These are phyloP conservation scores for Colletotrichum abscissum DNA, from an alignment of 2,329 filamentous ascomycete species.

Conservation along the genomic window DNA sequence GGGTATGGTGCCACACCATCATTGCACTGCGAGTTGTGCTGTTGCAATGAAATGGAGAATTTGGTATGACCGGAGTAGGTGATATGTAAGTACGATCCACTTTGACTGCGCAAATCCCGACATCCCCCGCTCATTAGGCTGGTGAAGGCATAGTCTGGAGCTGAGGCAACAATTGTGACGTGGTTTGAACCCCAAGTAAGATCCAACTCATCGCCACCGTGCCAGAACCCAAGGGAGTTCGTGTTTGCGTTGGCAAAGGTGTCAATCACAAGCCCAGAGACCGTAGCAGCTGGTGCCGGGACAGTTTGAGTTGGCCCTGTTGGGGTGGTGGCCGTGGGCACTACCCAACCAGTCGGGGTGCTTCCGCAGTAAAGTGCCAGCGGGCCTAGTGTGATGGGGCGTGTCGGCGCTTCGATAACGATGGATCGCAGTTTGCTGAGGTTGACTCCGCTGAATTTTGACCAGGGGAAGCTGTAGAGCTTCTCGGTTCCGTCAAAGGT, in stretches of 20 bases:
- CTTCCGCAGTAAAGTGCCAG: constrained; percentile 69
- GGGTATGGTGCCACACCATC: constrained; percentile 67
- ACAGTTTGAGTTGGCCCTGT: constrained; percentile 59
- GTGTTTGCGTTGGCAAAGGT: constrained; percentile 62
- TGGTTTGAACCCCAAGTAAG: constrained; percentile 62
- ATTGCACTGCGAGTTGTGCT: constrained; percentile 73
- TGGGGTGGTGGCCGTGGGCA: constrained; percentile 52
- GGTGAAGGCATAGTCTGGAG: constrained; percentile 67
- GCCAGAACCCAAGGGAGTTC: constrained; percentile 73
- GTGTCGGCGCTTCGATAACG: constrained; percentile 59
- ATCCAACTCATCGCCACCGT: constrained; percentile 72
- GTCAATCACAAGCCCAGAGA: constrained; percentile 68
- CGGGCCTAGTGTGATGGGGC: constrained; percentile 63
- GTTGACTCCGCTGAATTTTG: constrained; percentile 62
- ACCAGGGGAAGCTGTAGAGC: constrained; percentile 68
- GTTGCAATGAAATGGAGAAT: constrained; percentile 73
- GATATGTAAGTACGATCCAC: constrained; percentile 72
- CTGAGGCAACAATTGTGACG: constrained; percentile 54
- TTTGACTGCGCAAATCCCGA: constrained; percentile 65
- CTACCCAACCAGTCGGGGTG: constrained; percentile 60
- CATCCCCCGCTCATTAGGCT: constrained; percentile 59
- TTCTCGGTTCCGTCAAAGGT: constrained; percentile 69
- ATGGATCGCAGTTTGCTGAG: constrained; percentile 62
- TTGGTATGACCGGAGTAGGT: constrained; percentile 70
- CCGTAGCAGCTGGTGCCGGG: constrained; percentile 59